Evolutionary conservation across 345 rosid species (phyloP), one percentile per base, ranked within the genome.

Genomic region (Hevea brasiliensis): DNA sequence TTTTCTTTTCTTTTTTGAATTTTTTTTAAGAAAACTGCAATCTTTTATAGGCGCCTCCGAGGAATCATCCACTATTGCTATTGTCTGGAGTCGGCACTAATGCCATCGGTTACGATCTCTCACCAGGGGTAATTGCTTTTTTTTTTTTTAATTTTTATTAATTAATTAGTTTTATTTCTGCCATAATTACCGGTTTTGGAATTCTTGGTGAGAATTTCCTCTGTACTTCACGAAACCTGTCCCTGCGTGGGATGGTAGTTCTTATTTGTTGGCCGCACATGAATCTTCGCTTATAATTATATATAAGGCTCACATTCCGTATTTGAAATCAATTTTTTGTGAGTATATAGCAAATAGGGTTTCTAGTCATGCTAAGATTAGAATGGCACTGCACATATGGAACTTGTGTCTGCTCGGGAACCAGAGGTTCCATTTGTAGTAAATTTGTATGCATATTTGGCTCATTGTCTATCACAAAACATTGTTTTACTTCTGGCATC

Each of bases 81-180:
- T 74, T 95, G 65, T 95, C 99, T 71, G 98, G 99, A 59, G 94
- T 95, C 20, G 99, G 98, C 70, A 92, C 97, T 20, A 95, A 91
- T 84, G 97, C 99, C 62, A 89, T 95, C 21, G 98, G 98, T 44
- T 95, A 91, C 48, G 99, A 95, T 84, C 92, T 95, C 78, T 89
- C 98, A 63, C 94, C 93, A 3, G 88, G 81, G 68, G 98, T 94
- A 82, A 56, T 81, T 63, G 40, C 62, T 9, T 44, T 18, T 51
- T 56, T 23, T 42, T 15, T 26, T 13, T 1, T 51, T 44, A 18
- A 18, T 26, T 40, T 9, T 26, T 13, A 2, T 51, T 55, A 18
- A 24, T 26, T 40, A 6, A 24, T 50, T 60, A 15, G 10, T 8
- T 48, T 9, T 48, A 0, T 24, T 54, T 72, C 3, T 61, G 6